phyloP scores from a whole-genome alignment of 176 grass and related monocot species.

The Aegilops umbellulata region DNA sequence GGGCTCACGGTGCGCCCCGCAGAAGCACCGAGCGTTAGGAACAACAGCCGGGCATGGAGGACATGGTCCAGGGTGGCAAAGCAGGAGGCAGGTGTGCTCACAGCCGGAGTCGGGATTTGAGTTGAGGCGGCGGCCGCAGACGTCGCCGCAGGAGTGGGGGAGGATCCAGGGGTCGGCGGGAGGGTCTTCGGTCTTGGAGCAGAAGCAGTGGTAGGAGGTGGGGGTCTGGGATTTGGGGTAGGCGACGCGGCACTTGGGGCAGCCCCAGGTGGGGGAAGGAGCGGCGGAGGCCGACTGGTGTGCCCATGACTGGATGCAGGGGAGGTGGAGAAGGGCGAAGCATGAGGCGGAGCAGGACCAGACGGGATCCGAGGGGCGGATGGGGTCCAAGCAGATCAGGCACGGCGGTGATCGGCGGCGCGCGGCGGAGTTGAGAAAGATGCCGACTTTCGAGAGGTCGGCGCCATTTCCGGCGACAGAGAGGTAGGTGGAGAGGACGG shows the following conservation, averaged over 20 bases:
- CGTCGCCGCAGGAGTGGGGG: conserved; percentile 78
- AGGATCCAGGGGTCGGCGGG: conserved; percentile 84
- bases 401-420: conserved; percentile 66
- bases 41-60: conserved; percentile 80
- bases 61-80: conserved; percentile 91
- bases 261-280: conserved; percentile 67
- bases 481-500: conserved; percentile 58
- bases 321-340: conserved; percentile 81
- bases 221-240: conserved; percentile 68
- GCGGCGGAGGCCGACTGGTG: conserved; percentile 55
- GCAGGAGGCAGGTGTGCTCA: conserved; percentile 74
- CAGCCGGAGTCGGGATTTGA: conserved; percentile 42
- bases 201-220: conserved; percentile 76
- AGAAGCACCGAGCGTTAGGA: conserved; percentile 57
- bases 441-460: conserved; percentile 73
- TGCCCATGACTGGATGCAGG: conserved; percentile 93
- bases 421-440: conserved; percentile 85
- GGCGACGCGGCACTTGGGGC: conserved; percentile 86
- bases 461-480: conserved; percentile 30
- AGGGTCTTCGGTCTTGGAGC: conserved; percentile 70
- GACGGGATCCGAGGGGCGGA: conserved; percentile 63
- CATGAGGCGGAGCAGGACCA: conserved; percentile 85
- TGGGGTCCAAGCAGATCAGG: conserved; percentile 87
- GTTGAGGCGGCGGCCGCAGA: conserved; percentile 59
- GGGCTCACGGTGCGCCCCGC: conserved; percentile 50